Conservation (phyloP, 768 basidiomycete species). For the Leccinum subgranulosum region DNA sequence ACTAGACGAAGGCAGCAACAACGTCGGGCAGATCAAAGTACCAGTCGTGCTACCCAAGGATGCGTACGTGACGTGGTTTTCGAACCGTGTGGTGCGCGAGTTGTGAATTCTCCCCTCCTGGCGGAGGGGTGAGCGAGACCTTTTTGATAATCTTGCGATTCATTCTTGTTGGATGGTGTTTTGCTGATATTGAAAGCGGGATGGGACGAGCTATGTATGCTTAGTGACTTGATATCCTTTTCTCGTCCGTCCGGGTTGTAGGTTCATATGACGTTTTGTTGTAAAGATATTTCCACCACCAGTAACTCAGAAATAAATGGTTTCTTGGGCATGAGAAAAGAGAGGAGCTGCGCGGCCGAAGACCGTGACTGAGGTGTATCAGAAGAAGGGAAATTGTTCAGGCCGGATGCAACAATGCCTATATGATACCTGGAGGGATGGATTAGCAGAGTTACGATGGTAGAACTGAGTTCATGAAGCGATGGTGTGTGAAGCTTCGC, state of each 20-base stretch:
- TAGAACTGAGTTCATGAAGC: conserved; percentile 38
- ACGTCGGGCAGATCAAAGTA: neutral
- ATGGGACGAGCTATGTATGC: neutral
- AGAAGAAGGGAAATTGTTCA: conserved; percentile 72
- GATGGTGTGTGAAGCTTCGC: conserved; percentile 69
- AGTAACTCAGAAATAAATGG: too few relatives aligned
- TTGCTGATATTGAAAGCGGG: neutral
- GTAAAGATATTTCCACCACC: neutral
- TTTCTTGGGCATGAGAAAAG: conserved; percentile 51
- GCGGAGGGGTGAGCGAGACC: neutral
- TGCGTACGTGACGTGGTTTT: neutral
- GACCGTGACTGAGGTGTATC: conserved; percentile 49
- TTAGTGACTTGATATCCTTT: neutral
- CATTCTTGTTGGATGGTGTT: neutral
- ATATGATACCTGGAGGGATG: conserved; percentile 34
- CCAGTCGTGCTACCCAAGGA: neutral
- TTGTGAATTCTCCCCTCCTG: neutral
- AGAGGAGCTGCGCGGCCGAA: conserved; percentile 46
- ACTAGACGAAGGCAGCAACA: neutral
- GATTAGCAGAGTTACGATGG: conserved; percentile 51
- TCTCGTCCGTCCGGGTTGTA: neutral
- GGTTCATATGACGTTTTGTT: neutral
- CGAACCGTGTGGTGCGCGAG: neutral
- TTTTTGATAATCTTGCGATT: neutral
- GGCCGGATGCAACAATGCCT: conserved; percentile 62